Percentiles rank a stretch among this genome's conserved stretches.
These are phyloP conservation scores for rapeseed (Brassica napus) DNA, from an alignment of 345 rosid genomes.

Conservation along the genomic window Da-Ae NC_063441.1:21241001-21241500, in stretches of 20 bases:
- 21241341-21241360: background rate
- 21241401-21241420: slow-evolving; percentile 90
- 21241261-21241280: slow-evolving; percentile 86
- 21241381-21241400: slow-evolving; percentile 53
- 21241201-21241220: slow-evolving; percentile 84
- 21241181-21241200: slow-evolving; percentile 68
- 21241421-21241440: slow-evolving; percentile 80
- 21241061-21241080: slow-evolving; percentile 22
- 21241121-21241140: slow-evolving; percentile 72
- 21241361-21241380: background rate
- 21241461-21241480: slow-evolving; percentile 85
- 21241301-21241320: slow-evolving; percentile 85
- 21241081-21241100: slow-evolving; percentile 45
- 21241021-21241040: slow-evolving; percentile 32
- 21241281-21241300: slow-evolving; percentile 89
- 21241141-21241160: slow-evolving; percentile 94
- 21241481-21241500: slow-evolving; percentile 86
- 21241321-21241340: too few relatives aligned
- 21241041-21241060: too few relatives aligned
- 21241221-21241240: slow-evolving; percentile 62
- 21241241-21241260: slow-evolving; percentile 74
- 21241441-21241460: slow-evolving; percentile 91
- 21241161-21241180: slow-evolving; percentile 61
- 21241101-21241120: slow-evolving; percentile 92
- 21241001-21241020: slow-evolving; percentile 40